Evolutionary conservation across 148 eudicot genomes (phyloP), one percentile per base, ranked within the genome.

Genomic region (Persicaria maculosa): DNA sequence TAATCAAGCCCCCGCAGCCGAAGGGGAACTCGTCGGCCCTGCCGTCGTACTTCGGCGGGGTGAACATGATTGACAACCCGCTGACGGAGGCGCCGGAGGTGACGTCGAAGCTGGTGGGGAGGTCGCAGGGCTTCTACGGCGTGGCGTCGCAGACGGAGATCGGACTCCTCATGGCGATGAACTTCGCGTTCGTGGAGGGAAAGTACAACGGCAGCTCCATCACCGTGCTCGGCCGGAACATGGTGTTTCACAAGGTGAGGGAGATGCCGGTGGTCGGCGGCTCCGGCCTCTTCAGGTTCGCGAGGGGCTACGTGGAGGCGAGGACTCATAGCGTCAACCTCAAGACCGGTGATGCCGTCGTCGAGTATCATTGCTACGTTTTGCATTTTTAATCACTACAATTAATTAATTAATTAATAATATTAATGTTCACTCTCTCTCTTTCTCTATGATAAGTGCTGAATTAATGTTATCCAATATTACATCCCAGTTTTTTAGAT

Each of bases 121-220:
- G 82, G 47, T 82, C 86, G 50, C 82, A 81, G 65, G 84, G 84
- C 10, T 78, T 84, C 50, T 84, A 84, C 44, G 84, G 80, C 2
- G 57, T 81, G 55, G 84, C 82, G 14, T 75, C 84, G n/a, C 79
- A 74, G 67, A 50, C 55, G 50, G 77, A 84, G 8, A 4, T 84
- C 5, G 84, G 80, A 55, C 78, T 84, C 4, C 50, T 81, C 7
- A 81, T 81, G 84, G 75, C 78, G 44, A 76, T 79, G 82, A 84
- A 74, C 50, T 81, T 81, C 22, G 86, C 55, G 1, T 79, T 84
- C 48, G 68, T 72, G 31, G 80, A 76, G 10, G 84, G 86, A 0
- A 75, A 81, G 54, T 84, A 81, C 68, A 81, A 84, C 31, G 86
- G 86, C 6, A 83, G 86, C 31, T 71, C 80, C 3, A 44, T 81